phyloP scores from a whole-genome alignment of 495 filamentous ascomycete genomes.

The Hyaloscypha bicolor region DNA sequence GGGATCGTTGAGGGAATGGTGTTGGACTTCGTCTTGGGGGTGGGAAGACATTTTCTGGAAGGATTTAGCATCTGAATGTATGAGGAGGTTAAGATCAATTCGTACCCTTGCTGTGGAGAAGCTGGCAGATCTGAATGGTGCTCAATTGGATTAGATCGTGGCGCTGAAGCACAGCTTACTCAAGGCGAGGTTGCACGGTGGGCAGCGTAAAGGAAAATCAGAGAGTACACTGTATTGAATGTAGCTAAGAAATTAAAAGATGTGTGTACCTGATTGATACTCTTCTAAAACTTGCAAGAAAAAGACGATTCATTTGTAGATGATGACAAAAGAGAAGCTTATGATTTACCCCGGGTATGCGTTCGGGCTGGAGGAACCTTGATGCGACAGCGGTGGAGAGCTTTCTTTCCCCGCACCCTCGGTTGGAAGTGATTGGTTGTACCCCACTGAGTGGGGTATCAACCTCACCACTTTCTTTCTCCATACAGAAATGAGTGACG shows the following conservation, averaged over 20 bases:
- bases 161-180: no score
- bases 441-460: background rate
- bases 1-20: slow-evolving; percentile 60
- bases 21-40: slow-evolving; percentile 53
- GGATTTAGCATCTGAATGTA: background rate
- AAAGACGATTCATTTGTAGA: background rate
- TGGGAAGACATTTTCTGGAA: slow-evolving; percentile 30
- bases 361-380: slow-evolving; percentile 14
- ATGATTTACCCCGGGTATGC: slow-evolving; percentile 9
- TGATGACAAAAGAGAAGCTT: background rate
- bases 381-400: background rate
- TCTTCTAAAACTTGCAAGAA: background rate
- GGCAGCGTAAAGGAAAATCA: no score
- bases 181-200: no score
- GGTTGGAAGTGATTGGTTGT: background rate
- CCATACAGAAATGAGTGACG: no score
- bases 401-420: background rate
- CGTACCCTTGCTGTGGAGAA: background rate
- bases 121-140: background rate
- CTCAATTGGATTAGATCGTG: background rate
- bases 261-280: background rate
- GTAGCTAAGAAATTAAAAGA: background rate
- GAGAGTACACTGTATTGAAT: background rate
- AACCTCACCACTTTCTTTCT: no score
- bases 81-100: background rate